Conservation (phyloP, 768 basidiomycete species). For the Tulasnella sp. region DNA sequence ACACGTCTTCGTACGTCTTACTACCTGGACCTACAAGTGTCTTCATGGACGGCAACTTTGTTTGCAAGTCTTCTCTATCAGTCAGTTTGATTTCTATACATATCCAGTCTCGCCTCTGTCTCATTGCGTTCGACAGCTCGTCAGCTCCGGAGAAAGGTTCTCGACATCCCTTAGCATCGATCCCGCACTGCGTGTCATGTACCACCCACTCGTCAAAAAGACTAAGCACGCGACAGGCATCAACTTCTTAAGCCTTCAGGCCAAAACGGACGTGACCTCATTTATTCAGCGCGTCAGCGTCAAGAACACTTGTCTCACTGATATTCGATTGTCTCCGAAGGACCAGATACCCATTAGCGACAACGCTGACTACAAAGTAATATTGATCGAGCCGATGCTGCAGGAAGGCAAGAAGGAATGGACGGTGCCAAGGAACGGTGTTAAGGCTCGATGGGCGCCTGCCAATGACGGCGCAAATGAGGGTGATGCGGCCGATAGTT, state of each 20-base stretch:
- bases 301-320: constrained; percentile 15
- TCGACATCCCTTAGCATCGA: constrained; percentile 20
- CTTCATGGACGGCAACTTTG: constrained; percentile 16
- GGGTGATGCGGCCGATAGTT: too few relatives aligned
- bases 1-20: constrained; percentile 17
- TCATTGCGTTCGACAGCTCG: constrained; percentile 3
- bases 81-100: neutral
- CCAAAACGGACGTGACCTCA: constrained; percentile 15
- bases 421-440: too few relatives aligned
- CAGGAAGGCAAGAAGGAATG: too few relatives aligned
- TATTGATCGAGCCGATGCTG: constrained; percentile 22
- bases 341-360: constrained; percentile 19
- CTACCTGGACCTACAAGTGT: constrained; percentile 15
- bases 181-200: constrained; percentile 16
- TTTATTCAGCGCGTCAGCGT: constrained; percentile 15
- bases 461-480: too few relatives aligned
- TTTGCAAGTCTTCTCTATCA: constrained; percentile 11
- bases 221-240: neutral
- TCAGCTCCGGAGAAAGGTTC: constrained; percentile 17
- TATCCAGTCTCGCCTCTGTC: neutral
- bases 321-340: neutral
- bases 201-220: constrained; percentile 12
- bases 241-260: neutral
- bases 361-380: constrained; percentile 25
- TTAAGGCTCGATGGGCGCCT: too few relatives aligned